Evolutionary conservation across 2,329 filamentous ascomycete species (phyloP), one percentile per base, ranked within the genome.

Genomic region (Ceratocystis harringtonii): DNA sequence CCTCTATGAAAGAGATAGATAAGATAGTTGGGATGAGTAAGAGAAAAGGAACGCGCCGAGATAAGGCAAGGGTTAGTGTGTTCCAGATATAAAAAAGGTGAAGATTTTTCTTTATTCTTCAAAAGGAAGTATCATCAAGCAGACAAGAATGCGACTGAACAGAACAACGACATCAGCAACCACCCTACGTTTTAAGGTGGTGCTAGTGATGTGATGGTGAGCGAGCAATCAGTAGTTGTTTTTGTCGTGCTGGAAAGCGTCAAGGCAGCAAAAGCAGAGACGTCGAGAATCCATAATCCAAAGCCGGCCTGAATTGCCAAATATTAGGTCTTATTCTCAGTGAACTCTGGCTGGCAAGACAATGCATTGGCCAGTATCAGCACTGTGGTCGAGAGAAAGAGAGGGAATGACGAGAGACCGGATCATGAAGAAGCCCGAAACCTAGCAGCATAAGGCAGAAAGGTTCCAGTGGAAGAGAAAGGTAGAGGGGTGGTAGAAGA

Each of bases 241-340:
- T 28, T 28, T 41, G 65, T 55, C 52, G 63, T 67, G 44, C 60
- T 63, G 44, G 61, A 57, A 44, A 61, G 50, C 57, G 50, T 67
- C 60, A 57, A 50, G 45, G 63, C 50, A 65, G 63, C 55, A 63
- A 45, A 65, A 67, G 63, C 36, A 63, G 61, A 64, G 61, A 60
- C 63, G 66, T 60, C 44, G 63, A 65, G 60, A 65, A 67, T 67
- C 66, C 66, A 67, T 67, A 67, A 67, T 67, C 66, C 50, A 65
- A 19, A 61, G 57, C 55, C 62, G 62, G 65, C 62, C 65, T 62
- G 50, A 45, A 60, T 60, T 64, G 65, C 62, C 62, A 61, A 61
- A 63, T 45, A 55, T 25, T 25, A 48, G 62, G 55, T 48, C 22
- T 43, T 64, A 64, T 64, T 61, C 65, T 36, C 62, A 48, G 12